Conservation (phyloP, 495 filamentous ascomycete species). For the Coniosporium apollinis region DNA sequence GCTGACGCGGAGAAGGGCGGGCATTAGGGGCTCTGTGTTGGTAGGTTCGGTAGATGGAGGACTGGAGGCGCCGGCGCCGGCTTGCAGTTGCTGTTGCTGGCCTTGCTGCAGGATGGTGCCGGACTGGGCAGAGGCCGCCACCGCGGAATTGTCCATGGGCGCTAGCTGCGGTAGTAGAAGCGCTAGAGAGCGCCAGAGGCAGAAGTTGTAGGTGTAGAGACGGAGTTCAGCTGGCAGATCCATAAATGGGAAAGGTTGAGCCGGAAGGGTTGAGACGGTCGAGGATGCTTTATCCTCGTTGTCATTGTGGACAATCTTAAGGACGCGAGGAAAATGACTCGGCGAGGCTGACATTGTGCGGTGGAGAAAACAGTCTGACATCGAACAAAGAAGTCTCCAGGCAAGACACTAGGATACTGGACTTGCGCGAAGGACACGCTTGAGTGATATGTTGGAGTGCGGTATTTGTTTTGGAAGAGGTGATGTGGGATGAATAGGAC, state of each 20-base stretch:
- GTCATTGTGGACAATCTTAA: too few relatives aligned
- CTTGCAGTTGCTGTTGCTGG: background rate
- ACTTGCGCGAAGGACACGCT: too few relatives aligned
- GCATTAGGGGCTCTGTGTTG: constrained; percentile 5
- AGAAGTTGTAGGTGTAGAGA: constrained; percentile 12
- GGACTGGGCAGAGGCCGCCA: background rate
- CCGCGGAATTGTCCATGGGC: background rate
- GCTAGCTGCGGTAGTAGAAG: background rate
- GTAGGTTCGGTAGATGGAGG: background rate
- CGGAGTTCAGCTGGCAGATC: constrained; percentile 17
- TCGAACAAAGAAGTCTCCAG: too few relatives aligned
- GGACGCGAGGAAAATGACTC: too few relatives aligned
- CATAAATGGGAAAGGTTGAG: constrained; percentile 16
- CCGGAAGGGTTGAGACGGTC: too few relatives aligned
- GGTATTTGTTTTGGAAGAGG: too few relatives aligned
- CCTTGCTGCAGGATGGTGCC: background rate
- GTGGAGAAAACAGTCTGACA: too few relatives aligned
- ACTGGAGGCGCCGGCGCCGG: background rate
- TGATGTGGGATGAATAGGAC: too few relatives aligned
- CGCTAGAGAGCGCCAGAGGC: background rate
- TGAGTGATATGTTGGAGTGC: too few relatives aligned
- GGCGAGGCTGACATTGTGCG: too few relatives aligned
- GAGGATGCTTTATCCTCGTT: too few relatives aligned
- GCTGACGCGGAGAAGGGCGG: constrained; percentile 15
- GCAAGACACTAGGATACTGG: too few relatives aligned